phyloP scores from a whole-genome alignment of 352 stramenopile genomes.

The Pythium aphanidermatum region DNA sequence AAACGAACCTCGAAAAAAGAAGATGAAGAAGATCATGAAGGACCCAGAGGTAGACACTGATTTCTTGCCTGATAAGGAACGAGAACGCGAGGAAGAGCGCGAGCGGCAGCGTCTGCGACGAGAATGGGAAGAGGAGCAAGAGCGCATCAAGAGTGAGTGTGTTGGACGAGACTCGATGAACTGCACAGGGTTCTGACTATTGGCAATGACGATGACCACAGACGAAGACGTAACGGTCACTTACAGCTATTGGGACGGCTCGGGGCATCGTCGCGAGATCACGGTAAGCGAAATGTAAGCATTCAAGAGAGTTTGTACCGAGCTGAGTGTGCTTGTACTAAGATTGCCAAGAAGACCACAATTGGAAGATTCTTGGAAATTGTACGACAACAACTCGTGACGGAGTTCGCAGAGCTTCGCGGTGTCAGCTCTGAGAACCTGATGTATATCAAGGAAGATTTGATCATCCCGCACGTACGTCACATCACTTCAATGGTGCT shows the following conservation, averaged over 20 bases:
- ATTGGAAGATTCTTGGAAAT: conserved; percentile 86
- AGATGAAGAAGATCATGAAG: conserved; percentile 76
- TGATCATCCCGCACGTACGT: conserved; percentile 95
- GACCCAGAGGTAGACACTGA: conserved; percentile 93
- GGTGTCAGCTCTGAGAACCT: conserved; percentile 91
- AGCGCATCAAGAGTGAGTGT: conserved; percentile 88
- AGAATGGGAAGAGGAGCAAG: conserved; percentile 93
- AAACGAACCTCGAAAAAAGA: conserved; percentile 17
- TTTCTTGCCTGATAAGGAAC: conserved; percentile 93
- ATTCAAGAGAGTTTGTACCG: conserved; percentile 1
- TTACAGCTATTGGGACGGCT: conserved; percentile 98
- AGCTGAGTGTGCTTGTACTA: background rate
- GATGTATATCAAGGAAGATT: conserved; percentile 98
- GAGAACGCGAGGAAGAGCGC: conserved; percentile 74
- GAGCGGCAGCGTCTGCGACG: conserved; percentile 79
- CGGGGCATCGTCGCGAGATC: conserved; percentile 91
- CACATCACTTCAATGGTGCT: background rate
- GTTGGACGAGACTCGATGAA: no score
- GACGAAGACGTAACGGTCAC: conserved; percentile 92
- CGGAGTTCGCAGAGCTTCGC: conserved; percentile 92
- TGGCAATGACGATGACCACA: conserved; percentile 18
- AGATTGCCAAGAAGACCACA: conserved; percentile 90
- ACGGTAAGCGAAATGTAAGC: conserved; percentile 33
- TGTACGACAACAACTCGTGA: conserved; percentile 85
- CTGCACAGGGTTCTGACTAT: no score